phyloP scores from a whole-genome alignment of 129 eudicot species.

The Cynara cardunculus region DNA sequence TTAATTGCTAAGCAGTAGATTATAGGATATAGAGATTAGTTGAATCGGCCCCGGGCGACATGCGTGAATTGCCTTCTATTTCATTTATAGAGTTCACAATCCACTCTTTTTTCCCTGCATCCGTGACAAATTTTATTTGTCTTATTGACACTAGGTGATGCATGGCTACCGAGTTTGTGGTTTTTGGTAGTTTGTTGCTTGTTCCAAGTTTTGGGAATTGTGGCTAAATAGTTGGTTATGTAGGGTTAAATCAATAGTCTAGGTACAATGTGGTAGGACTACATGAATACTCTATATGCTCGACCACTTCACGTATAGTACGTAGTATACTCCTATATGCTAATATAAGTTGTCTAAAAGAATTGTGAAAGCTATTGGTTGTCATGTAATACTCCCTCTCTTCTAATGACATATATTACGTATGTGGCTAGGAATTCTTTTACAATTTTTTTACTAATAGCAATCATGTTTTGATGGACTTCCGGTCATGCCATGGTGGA shows the following conservation, averaged over 20 bases:
- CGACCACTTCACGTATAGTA: neutral
- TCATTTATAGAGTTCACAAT: neutral
- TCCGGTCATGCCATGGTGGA: neutral
- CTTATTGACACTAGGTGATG: neutral
- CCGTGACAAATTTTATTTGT: neutral
- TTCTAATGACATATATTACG: neutral
- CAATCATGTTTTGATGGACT: neutral
- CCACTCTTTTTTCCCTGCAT: neutral
- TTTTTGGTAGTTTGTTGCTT: neutral
- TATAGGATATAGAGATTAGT: neutral
- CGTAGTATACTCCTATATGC: neutral
- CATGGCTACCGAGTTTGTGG: neutral
- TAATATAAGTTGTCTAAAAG: neutral
- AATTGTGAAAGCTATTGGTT: neutral
- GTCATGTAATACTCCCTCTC: neutral
- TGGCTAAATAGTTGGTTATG: neutral
- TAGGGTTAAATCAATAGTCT: constrained; percentile 1
- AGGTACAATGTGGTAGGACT: neutral
- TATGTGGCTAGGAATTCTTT: too few species aligned
- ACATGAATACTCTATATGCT: neutral
- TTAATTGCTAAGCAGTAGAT: neutral
- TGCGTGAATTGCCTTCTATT: neutral
- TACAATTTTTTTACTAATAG: too few species aligned
- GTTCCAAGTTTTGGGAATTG: neutral
- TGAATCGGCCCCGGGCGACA: neutral